A percentile compares a stretch with the other conserved stretches of the same genome.
Evolutionary conservation across 169 alveolate species (phyloP).

Genomic region (Cryptosporidium ryanae): DNA sequence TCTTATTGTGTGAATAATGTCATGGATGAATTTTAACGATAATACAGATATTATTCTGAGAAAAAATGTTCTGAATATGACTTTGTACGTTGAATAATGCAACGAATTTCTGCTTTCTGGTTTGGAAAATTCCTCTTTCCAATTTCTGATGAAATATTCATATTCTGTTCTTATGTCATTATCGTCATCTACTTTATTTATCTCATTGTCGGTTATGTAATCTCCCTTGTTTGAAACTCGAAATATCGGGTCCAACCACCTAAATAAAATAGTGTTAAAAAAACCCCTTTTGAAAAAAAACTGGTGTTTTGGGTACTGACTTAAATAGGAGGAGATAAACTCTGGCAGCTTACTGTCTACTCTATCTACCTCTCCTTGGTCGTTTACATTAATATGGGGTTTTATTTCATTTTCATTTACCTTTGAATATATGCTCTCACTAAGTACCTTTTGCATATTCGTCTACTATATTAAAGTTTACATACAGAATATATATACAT

Average conservation of each 20-base stretch:
- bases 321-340: neutral
- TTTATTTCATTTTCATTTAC: too few relatives aligned
- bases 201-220: constrained; percentile 19
- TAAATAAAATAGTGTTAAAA: constrained; percentile 32
- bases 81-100: constrained; percentile 34
- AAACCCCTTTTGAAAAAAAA: constrained; percentile 53
- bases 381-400: too few relatives aligned
- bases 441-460: too few relatives aligned
- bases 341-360: too few relatives aligned
- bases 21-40: neutral
- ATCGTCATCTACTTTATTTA: constrained; percentile 51
- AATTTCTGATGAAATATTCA: constrained; percentile 18
- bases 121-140: constrained; percentile 65
- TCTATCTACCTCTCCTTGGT: too few relatives aligned
- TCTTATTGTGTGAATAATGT: constrained; percentile 20
- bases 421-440: too few relatives aligned
- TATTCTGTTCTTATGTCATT: constrained; percentile 26
- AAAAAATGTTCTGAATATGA: constrained; percentile 17
- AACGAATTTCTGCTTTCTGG: constrained; percentile 14
- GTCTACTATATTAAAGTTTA: too few relatives aligned
- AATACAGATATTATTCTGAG: constrained; percentile 16
- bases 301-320: constrained; percentile 26
- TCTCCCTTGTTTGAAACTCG: neutral
- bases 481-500: too few relatives aligned
- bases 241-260: constrained; percentile 50